A percentile compares a stretch with the other conserved stretches of the same genome.
These are phyloP conservation scores for Aeschynomene evenia DNA, from an alignment of 306 rosid genomes.

Conservation along the genomic window DNA sequence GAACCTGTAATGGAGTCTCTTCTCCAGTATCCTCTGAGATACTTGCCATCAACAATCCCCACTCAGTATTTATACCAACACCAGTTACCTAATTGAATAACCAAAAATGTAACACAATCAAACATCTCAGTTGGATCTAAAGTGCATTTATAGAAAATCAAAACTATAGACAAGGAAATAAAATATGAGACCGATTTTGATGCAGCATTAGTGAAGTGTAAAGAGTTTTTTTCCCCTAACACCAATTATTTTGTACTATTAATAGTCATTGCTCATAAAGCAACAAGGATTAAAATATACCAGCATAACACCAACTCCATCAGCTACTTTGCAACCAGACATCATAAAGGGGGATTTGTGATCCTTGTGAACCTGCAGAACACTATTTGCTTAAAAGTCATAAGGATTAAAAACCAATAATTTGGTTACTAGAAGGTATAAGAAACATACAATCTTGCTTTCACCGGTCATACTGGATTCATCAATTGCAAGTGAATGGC, in stretches of 20 bases:
- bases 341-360: conserved; percentile 83
- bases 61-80: conserved; percentile 97
- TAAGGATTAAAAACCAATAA: conserved; percentile 20
- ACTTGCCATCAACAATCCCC: conserved; percentile 99
- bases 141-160: not conserved
- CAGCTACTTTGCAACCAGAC: conserved; percentile 99
- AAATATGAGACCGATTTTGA: too few species aligned
- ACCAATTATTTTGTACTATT: not conserved
- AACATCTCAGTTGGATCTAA: not conserved
- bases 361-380: conserved; percentile 81
- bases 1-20: conserved; percentile 98
- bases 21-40: conserved; percentile 96
- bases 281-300: conserved; percentile 45
- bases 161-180: not conserved
- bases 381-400: conserved; percentile 39
- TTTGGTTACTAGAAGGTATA: conserved; percentile 18
- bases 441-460: conserved; percentile 84
- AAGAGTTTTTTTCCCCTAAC: too few species aligned
- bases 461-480: conserved; percentile 99
- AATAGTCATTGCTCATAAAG: not conserved
- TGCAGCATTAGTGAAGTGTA: too few species aligned
- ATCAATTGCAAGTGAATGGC: conserved; percentile 92
- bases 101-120: conserved; percentile 3
- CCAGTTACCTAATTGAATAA: conserved; percentile 67
- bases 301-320: conserved; percentile 96